phyloP scores from a whole-genome alignment of 2,329 filamentous ascomycete genomes.

The Orbilia brochopaga region DNA sequence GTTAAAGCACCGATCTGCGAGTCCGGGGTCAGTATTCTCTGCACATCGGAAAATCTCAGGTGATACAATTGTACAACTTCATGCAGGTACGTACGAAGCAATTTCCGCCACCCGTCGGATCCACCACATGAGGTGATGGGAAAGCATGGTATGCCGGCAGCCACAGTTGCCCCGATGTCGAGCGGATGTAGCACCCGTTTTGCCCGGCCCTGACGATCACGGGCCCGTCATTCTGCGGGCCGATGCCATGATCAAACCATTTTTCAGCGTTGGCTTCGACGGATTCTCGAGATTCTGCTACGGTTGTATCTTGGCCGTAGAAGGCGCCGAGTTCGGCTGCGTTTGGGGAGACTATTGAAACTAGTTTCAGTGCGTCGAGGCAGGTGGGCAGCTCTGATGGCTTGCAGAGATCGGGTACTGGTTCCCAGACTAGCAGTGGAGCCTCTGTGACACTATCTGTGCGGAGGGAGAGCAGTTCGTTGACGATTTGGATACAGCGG shows the following conservation, averaged over 20 bases:
- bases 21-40: too few relatives aligned
- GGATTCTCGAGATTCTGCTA: constrained; percentile 57
- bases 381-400: constrained; percentile 66
- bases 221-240: constrained; percentile 57
- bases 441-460: constrained; percentile 4
- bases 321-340: constrained; percentile 85
- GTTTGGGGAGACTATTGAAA: constrained; percentile 76
- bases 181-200: constrained; percentile 65
- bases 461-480: constrained; percentile 39
- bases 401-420: constrained; percentile 84
- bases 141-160: constrained; percentile 74
- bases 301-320: constrained; percentile 66
- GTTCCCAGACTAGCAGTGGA: constrained; percentile 86
- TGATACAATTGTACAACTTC: too few relatives aligned
- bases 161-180: constrained; percentile 70
- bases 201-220: constrained; percentile 75
- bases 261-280: constrained; percentile 59
- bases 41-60: too few relatives aligned
- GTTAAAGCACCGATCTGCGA: too few relatives aligned
- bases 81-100: constrained; percentile 69
- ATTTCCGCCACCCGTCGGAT: constrained; percentile 94
- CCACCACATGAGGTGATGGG: constrained; percentile 68
- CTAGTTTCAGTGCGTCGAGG: constrained; percentile 61
- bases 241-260: constrained; percentile 57
- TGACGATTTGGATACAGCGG: constrained; percentile 47